phyloP scores from a whole-genome alignment of 192 early-diverging fungal species.

The Obelidium mucronatum region DNA sequence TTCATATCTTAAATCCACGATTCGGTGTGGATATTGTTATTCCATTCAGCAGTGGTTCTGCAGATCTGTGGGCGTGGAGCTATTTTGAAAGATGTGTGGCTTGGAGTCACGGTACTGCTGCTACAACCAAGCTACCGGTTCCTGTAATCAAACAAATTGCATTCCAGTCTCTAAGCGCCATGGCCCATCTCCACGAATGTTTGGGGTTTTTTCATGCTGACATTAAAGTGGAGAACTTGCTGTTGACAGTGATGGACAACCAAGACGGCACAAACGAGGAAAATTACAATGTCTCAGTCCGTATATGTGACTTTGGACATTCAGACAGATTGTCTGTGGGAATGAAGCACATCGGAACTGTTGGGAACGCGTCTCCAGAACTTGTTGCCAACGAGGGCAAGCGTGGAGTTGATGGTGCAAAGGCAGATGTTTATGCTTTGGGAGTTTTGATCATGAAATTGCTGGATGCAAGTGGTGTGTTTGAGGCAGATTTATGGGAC shows the following conservation, averaged over 20 bases:
- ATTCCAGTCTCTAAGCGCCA: background rate
- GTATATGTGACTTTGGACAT: conserved; percentile 23
- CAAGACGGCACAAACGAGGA: background rate
- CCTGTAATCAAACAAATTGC: conserved; percentile 12
- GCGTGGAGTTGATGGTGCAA: conserved; percentile 1
- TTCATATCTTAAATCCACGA: background rate
- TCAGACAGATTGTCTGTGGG: background rate
- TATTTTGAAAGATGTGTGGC: conserved; percentile 2
- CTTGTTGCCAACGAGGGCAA: background rate
- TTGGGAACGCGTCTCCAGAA: conserved; percentile 13
- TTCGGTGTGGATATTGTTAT: background rate
- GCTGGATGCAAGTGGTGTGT: background rate
- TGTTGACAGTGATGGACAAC: background rate
- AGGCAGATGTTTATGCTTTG: conserved; percentile 19
- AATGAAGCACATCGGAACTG: conserved; percentile 17
- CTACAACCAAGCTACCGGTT: background rate
- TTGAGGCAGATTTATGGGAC: background rate
- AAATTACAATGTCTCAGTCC: background rate
- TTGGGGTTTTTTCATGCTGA: conserved; percentile 12
- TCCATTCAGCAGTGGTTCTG: background rate
- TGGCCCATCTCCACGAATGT: conserved; percentile 8
- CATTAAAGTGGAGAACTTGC: conserved; percentile 18
- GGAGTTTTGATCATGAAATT: background rate
- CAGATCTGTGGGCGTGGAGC: conserved; percentile 6
- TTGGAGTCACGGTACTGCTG: background rate